phyloP scores from a whole-genome alignment of 1,139 yeast genomes.

The Kluyveromyces sp. region DNA sequence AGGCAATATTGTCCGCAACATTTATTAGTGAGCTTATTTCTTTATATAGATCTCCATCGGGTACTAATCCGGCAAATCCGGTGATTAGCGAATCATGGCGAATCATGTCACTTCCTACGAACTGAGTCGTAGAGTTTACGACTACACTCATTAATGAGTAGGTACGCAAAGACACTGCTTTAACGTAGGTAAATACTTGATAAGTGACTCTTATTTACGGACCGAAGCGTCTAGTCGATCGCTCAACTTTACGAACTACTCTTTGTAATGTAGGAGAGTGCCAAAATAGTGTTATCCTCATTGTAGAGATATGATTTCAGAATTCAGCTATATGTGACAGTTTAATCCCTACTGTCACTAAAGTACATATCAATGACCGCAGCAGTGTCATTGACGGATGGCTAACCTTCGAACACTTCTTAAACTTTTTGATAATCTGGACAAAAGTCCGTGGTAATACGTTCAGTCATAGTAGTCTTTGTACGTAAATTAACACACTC shows the following conservation, averaged over 20 bases:
- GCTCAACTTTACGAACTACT: neutral
- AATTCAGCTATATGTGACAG: neutral
- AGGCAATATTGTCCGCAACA: too few relatives aligned
- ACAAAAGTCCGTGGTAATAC: conserved; percentile 1
- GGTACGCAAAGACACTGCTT: neutral
- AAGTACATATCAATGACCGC: conserved; percentile 1
- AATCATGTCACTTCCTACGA: neutral
- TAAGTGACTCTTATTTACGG: neutral
- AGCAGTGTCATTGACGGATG: neutral
- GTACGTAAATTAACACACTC: conserved; percentile 9
- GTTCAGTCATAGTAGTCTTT: conserved; percentile 2
- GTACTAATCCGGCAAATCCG: too few relatives aligned
- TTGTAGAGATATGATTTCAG: neutral
- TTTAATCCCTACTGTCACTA: conserved; percentile 3
- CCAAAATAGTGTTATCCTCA: neutral
- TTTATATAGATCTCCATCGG: too few relatives aligned
- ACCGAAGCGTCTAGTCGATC: neutral
- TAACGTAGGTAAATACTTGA: conserved; percentile 1
- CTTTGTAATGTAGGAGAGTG: neutral
- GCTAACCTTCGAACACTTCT: neutral
- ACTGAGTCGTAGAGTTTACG: neutral
- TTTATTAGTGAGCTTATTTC: too few relatives aligned
- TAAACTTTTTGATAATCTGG: neutral
- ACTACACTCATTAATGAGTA: neutral
- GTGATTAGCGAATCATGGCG: neutral